A percentile compares a stretch with the other conserved stretches of the same genome.
Conservation (phyloP, 192 early-diverging fungal genomes). For the Coemansia sp. region DNA sequence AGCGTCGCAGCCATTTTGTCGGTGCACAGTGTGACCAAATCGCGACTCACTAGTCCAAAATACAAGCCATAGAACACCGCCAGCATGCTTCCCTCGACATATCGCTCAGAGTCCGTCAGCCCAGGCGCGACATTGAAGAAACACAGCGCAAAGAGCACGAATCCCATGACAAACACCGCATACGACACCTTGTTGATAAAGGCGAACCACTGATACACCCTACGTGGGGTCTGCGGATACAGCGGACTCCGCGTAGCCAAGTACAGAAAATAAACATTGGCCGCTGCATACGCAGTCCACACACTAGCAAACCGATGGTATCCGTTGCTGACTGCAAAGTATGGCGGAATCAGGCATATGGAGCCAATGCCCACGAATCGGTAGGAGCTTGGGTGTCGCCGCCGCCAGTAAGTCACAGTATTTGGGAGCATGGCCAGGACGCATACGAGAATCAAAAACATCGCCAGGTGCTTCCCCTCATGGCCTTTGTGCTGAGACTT, state of each 20-base stretch:
- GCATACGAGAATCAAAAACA: constrained; percentile 44
- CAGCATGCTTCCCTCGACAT: constrained; percentile 24
- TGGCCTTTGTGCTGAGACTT: constrained; percentile 33
- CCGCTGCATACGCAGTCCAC: constrained; percentile 35
- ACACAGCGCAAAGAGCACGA: constrained; percentile 29
- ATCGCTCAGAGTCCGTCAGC: constrained; percentile 36
- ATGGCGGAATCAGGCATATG: constrained; percentile 45
- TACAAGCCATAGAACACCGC: constrained; percentile 50
- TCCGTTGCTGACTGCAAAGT: constrained; percentile 36
- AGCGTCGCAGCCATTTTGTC: constrained; percentile 51
- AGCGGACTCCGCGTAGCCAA: constrained; percentile 41
- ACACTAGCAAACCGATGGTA: constrained; percentile 39
- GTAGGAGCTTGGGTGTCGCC: constrained; percentile 36
- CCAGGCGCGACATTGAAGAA: constrained; percentile 44
- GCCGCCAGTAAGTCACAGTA: constrained; percentile 39
- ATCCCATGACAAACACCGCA: constrained; percentile 28
- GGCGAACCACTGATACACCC: constrained; percentile 53
- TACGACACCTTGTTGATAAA: constrained; percentile 50
- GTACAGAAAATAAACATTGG: constrained; percentile 36
- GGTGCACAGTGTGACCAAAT: constrained; percentile 48
- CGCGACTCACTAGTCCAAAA: constrained; percentile 51
- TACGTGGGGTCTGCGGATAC: constrained; percentile 35
- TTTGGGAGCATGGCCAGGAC: constrained; percentile 42
- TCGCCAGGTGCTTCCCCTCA: constrained; percentile 33
- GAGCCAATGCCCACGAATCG: constrained; percentile 42